phyloP scores from a whole-genome alignment of 495 filamentous ascomycete genomes.

The Talaromyces stipitatus region DNA sequence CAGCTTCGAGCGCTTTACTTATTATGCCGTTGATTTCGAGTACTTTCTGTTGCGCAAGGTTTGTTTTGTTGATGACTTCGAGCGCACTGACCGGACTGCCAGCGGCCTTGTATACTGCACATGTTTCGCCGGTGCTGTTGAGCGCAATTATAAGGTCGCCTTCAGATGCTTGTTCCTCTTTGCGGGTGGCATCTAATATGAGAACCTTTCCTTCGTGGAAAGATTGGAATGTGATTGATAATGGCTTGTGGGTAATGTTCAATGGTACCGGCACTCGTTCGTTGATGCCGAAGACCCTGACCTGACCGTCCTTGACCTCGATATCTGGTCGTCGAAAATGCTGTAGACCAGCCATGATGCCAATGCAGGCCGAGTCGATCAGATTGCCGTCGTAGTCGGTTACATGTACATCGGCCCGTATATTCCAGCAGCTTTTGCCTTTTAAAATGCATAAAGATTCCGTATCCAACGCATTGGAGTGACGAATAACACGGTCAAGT shows the following conservation, averaged over 20 bases:
- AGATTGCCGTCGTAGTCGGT: conserved; percentile 84
- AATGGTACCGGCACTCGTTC: conserved; percentile 86
- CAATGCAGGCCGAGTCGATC: conserved; percentile 77
- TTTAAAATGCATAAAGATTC: conserved; percentile 93
- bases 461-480: conserved; percentile 83
- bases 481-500: conserved; percentile 87
- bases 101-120: conserved; percentile 81
- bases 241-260: conserved; percentile 80
- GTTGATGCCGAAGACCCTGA: conserved; percentile 72
- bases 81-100: conserved; percentile 75
- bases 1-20: conserved; percentile 63
- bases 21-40: conserved; percentile 69
- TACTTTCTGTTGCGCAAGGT: conserved; percentile 63
- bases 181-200: conserved; percentile 67
- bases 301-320: conserved; percentile 68
- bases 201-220: conserved; percentile 62
- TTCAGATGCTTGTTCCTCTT: conserved; percentile 81
- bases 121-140: conserved; percentile 86
- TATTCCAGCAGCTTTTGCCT: conserved; percentile 78
- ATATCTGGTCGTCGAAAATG: conserved; percentile 89
- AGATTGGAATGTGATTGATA: conserved; percentile 78
- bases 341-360: conserved; percentile 74
- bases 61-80: conserved; percentile 60
- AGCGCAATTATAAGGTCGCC: conserved; percentile 78
- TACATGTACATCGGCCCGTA: conserved; percentile 85